Evolutionary conservation across 139 green algal genomes (phyloP).

Genomic region (Chlorella sp.): DNA sequence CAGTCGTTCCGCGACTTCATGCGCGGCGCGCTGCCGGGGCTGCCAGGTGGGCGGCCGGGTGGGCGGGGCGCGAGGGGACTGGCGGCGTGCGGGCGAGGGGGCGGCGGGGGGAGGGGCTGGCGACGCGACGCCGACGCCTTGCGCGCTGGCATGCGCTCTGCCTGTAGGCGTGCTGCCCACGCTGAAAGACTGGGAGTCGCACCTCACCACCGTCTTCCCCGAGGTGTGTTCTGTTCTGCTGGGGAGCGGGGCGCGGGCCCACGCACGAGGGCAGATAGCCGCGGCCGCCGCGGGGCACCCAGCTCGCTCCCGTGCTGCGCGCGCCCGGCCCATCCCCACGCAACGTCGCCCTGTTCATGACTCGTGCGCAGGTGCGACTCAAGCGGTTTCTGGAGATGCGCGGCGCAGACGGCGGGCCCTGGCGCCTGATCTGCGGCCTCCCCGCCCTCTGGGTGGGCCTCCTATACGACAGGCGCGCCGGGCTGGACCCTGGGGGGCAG

Average conservation of each 20-base stretch:
- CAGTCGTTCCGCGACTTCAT: conserved; percentile 92
- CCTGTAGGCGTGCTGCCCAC: conserved; percentile 79
- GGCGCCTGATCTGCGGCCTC: conserved; percentile 90
- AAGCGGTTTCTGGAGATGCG: conserved; percentile 99
- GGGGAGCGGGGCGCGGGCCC: no score
- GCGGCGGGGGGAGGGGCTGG: no score
- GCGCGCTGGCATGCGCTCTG: neutral
- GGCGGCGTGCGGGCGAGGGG: neutral
- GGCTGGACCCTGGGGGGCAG: no score
- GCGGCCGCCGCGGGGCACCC: no score
- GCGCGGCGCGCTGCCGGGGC: conserved; percentile 76
- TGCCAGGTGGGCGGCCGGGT: conserved; percentile 65
- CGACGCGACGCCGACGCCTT: no score
- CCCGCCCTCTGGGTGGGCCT: conserved; percentile 94
- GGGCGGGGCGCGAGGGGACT: no score
- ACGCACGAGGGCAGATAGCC: no score
- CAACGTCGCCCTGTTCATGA: no score
- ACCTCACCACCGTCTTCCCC: conserved; percentile 97
- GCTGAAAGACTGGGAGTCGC: conserved; percentile 93
- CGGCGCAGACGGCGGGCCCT: conserved; percentile 93
- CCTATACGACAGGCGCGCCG: conserved; percentile 82
- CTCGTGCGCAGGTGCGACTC: conserved; percentile 85
- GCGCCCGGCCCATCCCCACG: no score
- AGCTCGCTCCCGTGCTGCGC: no score
- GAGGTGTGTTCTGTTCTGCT: conserved; percentile 59